Conservation (phyloP, 352 stramenopile species). For the Elongisporangium anandrum region DNA sequence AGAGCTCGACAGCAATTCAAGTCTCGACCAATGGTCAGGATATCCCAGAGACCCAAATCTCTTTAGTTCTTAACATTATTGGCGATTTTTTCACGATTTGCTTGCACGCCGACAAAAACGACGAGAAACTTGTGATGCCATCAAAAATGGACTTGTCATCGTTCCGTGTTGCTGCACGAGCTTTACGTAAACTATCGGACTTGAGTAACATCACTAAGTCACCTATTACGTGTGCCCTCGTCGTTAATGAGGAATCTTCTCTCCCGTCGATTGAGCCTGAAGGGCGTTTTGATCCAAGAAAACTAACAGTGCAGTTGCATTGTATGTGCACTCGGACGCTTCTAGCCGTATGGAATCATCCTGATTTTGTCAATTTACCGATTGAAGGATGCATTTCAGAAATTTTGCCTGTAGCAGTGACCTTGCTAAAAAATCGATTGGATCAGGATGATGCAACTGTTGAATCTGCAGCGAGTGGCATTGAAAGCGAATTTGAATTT, state of each 20-base stretch:
- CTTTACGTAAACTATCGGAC: conserved; percentile 64
- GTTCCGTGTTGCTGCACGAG: conserved; percentile 56
- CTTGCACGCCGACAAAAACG: conserved; percentile 1
- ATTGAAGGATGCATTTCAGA: conserved; percentile 53
- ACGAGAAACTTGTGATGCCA: conserved; percentile 2
- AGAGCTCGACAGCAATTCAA: background rate
- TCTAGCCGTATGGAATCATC: conserved; percentile 55
- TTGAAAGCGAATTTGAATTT: conserved; percentile 21
- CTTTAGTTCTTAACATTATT: conserved; percentile 33
- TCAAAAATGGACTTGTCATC: conserved; percentile 65
- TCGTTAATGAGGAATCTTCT: conserved; percentile 44
- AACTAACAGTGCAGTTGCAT: conserved; percentile 61
- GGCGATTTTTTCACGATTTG: conserved; percentile 19
- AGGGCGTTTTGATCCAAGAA: conserved; percentile 39
- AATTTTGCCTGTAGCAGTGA: conserved; percentile 66
- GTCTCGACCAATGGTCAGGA: background rate
- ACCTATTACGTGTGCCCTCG: conserved; percentile 55
- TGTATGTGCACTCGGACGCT: conserved; percentile 49
- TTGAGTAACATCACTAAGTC: conserved; percentile 59
- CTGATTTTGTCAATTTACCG: conserved; percentile 31
- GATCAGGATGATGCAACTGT: conserved; percentile 27
- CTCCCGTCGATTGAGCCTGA: conserved; percentile 8
- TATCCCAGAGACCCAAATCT: background rate
- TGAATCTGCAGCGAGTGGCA: conserved; percentile 7
- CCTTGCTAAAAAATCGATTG: conserved; percentile 73